Conservation (phyloP, 106 monocot species). For the Posidonia australis region DNA sequence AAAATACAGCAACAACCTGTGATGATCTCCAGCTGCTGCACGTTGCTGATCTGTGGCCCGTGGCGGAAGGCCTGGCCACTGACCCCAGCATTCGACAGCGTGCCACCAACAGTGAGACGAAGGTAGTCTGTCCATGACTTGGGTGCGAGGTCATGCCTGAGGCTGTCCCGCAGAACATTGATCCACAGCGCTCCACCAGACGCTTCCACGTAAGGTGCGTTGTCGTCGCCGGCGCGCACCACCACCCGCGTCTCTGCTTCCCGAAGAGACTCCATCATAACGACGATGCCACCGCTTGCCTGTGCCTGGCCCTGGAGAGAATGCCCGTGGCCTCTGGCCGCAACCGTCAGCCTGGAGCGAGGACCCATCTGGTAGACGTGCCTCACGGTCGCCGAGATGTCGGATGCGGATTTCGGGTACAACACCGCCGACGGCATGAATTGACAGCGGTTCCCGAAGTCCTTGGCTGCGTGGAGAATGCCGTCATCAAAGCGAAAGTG, state of each 20-base stretch:
- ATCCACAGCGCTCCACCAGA: conserved; percentile 74
- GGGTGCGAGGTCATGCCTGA: conserved; percentile 68
- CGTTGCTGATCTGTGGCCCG: conserved; percentile 92
- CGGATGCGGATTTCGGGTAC: conserved; percentile 38
- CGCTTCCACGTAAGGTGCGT: conserved; percentile 55
- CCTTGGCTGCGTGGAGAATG: conserved; percentile 26
- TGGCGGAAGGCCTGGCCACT: conserved; percentile 90
- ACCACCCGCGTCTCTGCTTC: background rate
- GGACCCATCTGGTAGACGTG: conserved; percentile 38
- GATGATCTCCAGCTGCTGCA: conserved; percentile 58
- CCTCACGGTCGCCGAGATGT: conserved; percentile 32
- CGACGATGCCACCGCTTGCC: conserved; percentile 51
- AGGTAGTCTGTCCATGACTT: conserved; percentile 97
- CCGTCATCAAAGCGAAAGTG: too few relatives aligned
- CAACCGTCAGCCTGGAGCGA: conserved; percentile 47
- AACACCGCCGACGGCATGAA: conserved; percentile 38
- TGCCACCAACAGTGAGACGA: conserved; percentile 78
- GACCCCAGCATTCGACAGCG: conserved; percentile 84
- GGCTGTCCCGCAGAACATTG: conserved; percentile 43
- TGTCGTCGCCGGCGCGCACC: conserved; percentile 18
- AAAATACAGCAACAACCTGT: too few relatives aligned
- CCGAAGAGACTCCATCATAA: conserved; percentile 51
- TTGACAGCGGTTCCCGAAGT: conserved; percentile 60
- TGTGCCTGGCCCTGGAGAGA: conserved; percentile 84
- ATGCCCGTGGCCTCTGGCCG: conserved; percentile 76